Evolutionary conservation across 2,329 filamentous ascomycete species (phyloP), one percentile per base, ranked within the genome.

Genomic region (Tolypocladium nubicola): DNA sequence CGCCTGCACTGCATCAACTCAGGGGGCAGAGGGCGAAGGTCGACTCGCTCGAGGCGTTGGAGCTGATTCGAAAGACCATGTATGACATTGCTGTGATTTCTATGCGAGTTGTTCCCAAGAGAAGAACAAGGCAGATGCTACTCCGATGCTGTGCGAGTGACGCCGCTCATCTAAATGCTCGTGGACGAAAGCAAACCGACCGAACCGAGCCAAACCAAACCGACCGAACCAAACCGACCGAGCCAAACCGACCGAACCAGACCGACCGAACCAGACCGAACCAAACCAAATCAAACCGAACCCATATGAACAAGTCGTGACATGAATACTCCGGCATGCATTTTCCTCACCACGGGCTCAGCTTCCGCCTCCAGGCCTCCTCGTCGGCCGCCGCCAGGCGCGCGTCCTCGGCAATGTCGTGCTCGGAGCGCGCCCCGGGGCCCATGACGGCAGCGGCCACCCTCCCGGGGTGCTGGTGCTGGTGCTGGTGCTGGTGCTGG

Each of bases 351-450:
- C 62, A 72, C 19, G 65, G 66, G 57, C 67, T 65, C 62, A 68
- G 59, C 73, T 83, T 84, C 61, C 73, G 70, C 63, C 73, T 71
- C 68, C 76, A 68, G 40, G 76, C 72, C 58, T 79, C 77, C 54
- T 81, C 77, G 13, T 79, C 77, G 37, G 70, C 72, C 2, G 65
- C 68, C 10, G 72, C 72, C 55, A 68, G 66, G 43, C 75, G 66
- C 10, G 74, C 77, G 56, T 76, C 74, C 55, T 73, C 73, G 52
- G 72, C 62, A 57, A 81, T 75, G 61, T 81, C 75, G 40, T 80
- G 76, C 63, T 81, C 76, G 10, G 71, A 72, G 67, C 71, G 73
- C 60, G 72, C 61, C 53, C 23, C 47, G 47, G 67, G 56, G 55
- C 60, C 53, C 33, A 65, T 59, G 11, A 49, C 30, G 37, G 54